Evolutionary conservation across 805 yeast species (phyloP).

Genomic region (Grigorovia transvaalensis): DNA sequence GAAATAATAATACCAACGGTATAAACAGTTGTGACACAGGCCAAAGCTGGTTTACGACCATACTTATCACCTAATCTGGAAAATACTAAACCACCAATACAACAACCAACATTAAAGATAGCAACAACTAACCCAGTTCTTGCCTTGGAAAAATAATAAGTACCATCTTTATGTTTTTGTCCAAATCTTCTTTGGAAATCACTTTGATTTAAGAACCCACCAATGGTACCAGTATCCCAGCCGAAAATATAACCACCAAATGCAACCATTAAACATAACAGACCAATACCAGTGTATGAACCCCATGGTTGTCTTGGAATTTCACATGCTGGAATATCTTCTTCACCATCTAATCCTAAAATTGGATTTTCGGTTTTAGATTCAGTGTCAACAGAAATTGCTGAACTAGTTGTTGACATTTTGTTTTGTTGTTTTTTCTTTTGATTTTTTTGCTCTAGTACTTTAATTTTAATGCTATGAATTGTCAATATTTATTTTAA

Average conservation of each 20-base stretch:
- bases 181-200: constrained; percentile 48
- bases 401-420: not conserved
- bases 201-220: constrained; percentile 58
- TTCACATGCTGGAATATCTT: not conserved
- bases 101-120: constrained; percentile 65
- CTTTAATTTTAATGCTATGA: too few species aligned
- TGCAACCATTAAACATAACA: constrained; percentile 26
- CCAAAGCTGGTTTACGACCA: constrained; percentile 57
- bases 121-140: constrained; percentile 43
- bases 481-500: too few species aligned
- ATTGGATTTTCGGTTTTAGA: not conserved
- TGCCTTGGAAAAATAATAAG: constrained; percentile 32
- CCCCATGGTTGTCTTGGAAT: constrained; percentile 28
- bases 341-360: not conserved
- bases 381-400: not conserved
- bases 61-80: constrained; percentile 50
- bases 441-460: too few species aligned
- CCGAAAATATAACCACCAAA: constrained; percentile 39
- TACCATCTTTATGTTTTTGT: constrained; percentile 31
- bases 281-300: constrained; percentile 26
- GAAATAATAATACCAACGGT: constrained; percentile 59
- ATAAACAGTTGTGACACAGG: constrained; percentile 51
- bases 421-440: not conserved
- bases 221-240: constrained; percentile 70
- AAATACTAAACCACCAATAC: constrained; percentile 55